A percentile compares a stretch with the other conserved stretches of the same genome.
phyloP scores from a whole-genome alignment of 495 filamentous ascomycete species.

The Neurospora sp. region DNA sequence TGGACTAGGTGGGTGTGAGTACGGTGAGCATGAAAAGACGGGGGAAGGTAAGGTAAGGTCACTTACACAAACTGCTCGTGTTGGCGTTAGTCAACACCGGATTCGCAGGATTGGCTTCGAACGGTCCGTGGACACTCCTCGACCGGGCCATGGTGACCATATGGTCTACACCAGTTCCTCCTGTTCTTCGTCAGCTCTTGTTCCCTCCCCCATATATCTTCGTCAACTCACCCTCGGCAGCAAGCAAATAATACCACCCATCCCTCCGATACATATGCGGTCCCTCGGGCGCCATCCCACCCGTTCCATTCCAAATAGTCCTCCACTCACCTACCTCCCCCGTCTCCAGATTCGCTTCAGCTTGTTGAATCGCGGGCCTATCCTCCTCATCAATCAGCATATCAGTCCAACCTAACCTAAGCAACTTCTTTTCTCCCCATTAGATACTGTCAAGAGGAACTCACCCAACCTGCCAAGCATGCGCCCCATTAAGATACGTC shows the following conservation, averaged over 20 bases:
- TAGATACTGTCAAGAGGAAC: not conserved
- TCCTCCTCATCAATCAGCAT: not conserved
- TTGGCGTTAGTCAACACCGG: conserved; percentile 46
- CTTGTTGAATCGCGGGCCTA: conserved; percentile 30
- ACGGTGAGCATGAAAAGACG: too few species aligned
- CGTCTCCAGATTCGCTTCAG: conserved; percentile 28
- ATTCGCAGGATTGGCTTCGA: conserved; percentile 40
- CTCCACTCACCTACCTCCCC: conserved; percentile 27
- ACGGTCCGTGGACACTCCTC: conserved; percentile 42
- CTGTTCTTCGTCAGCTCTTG: conserved; percentile 7
- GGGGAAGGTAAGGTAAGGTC: too few species aligned
- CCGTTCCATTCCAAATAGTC: conserved; percentile 35
- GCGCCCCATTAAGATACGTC: conserved; percentile 34
- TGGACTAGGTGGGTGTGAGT: too few species aligned
- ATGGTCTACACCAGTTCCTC: conserved; percentile 48
- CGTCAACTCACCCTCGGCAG: conserved; percentile 43
- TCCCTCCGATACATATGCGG: conserved; percentile 56
- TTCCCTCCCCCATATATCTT: too few species aligned
- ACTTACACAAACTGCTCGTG: conserved; percentile 36
- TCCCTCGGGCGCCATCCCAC: conserved; percentile 45
- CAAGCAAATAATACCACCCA: conserved; percentile 54
- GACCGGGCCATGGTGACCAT: conserved; percentile 43
- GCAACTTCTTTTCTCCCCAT: not conserved
- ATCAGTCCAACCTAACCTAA: not conserved
- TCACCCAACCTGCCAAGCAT: conserved; percentile 34